A percentile compares a stretch with the other conserved stretches of the same genome.
These are phyloP conservation scores for Metarhizium robertsii DNA, from an alignment of 2,329 filamentous ascomycete genomes.

Conservation along the genomic window DNA sequence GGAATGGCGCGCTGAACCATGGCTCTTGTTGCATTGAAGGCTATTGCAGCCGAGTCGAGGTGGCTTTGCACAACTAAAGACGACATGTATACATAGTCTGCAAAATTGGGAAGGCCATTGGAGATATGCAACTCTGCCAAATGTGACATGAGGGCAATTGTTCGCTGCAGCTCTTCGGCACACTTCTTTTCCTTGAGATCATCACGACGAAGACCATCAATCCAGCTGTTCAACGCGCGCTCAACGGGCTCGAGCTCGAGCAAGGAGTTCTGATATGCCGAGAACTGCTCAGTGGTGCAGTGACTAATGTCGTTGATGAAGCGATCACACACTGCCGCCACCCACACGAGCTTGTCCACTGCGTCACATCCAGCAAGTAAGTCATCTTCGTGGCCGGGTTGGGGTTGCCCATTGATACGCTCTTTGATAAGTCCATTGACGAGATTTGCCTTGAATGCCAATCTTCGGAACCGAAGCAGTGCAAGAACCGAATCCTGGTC, in stretches of 20 bases:
- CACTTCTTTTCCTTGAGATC: slow-evolving; percentile 81
- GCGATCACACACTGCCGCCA: slow-evolving; percentile 72
- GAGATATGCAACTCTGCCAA: slow-evolving; percentile 73
- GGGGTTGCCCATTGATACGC: slow-evolving; percentile 56
- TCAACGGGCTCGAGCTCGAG: slow-evolving; percentile 91
- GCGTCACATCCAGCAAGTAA: slow-evolving; percentile 72
- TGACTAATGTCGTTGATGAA: slow-evolving; percentile 73
- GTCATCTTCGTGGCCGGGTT: slow-evolving; percentile 66
- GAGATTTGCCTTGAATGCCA: slow-evolving; percentile 79
- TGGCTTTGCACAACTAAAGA: slow-evolving; percentile 69
- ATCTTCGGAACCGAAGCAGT: slow-evolving; percentile 75
- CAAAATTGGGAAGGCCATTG: slow-evolving; percentile 60
- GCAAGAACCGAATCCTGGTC: slow-evolving; percentile 84
- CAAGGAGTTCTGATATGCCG: slow-evolving; percentile 66
- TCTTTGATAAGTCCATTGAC: slow-evolving; percentile 73
- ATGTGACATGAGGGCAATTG: slow-evolving; percentile 79
- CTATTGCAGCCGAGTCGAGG: slow-evolving; percentile 66
- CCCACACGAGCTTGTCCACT: slow-evolving; percentile 77
- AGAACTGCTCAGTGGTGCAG: slow-evolving; percentile 71
- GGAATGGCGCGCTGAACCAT: slow-evolving; percentile 61
- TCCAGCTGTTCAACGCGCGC: slow-evolving; percentile 76
- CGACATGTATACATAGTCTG: slow-evolving; percentile 71
- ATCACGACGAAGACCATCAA: slow-evolving; percentile 74
- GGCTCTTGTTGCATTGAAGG: slow-evolving; percentile 51
- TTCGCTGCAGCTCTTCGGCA: slow-evolving; percentile 70